Base-by-base conservation (phyloP, 129 eudicot genomes). In the sunflower (Helianthus annuus) region DNA sequence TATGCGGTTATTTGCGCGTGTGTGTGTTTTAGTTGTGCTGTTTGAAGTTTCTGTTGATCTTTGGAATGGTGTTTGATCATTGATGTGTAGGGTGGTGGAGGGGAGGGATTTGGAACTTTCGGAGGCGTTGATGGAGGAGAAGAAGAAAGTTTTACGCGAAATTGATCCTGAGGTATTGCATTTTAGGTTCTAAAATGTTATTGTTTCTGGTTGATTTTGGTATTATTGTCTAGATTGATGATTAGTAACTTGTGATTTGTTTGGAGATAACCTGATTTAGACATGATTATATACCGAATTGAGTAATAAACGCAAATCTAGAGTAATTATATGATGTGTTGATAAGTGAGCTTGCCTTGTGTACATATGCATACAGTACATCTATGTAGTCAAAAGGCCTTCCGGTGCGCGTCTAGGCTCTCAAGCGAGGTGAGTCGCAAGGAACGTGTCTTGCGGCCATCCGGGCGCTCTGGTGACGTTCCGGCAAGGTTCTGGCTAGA, bases 91-190 rank as follows among this genome's bases (percentile, higher is more conserved):
- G 88, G 83, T 76, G 62, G 70, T 52, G 71, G 70, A 74, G 78
- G 78, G 76, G 69, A 68, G 53, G 66, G 69, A 63, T 59, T 27
- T 71, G 36, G 61, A 65, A 68, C 56, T 71, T 0, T 66, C 71
- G 16, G 93, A 86, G 55, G 78, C 76, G 51, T 68, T 82, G 9
- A 24, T 81, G 74, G 86, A 86, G 68, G 87, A 86, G 61, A 78
- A 58, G 81, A 84, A 81, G 86, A 86, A 81, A 81, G 69, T 69
- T 77, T 73, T 90, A 29, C 71, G 82, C 24, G 86, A 85, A 74
- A 82, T 90, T 79, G 97, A 94, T 69, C 96, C 97, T 32, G 91
- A 90, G 97, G 99, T 94, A 88, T n/a, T 71, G 68, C 51, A 14
- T 38, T 2, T 27, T 45, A 52, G 6, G 17, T 45, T n/a, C 7